Conservation (phyloP, 129 eudicot genomes). For the Artemisia argyi region DNA sequence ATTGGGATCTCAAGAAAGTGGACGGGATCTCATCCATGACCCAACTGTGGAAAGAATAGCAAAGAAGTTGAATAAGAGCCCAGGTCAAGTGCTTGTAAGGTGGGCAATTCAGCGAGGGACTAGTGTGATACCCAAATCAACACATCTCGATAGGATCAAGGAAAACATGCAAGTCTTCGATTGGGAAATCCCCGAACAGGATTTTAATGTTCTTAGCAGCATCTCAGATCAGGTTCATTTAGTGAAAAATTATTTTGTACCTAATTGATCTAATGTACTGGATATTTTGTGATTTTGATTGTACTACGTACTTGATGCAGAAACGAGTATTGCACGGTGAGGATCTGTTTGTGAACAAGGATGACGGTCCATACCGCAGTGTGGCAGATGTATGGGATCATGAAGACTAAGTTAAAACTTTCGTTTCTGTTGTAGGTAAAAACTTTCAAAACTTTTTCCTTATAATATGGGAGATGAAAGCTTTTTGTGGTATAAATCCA, state of each 20-base stretch:
- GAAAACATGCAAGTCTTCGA: slow-evolving; percentile 59
- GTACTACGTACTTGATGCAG: slow-evolving; percentile 22
- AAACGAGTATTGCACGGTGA: slow-evolving; percentile 68
- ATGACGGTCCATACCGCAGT: slow-evolving; percentile 47
- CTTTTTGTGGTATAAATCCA: not conserved
- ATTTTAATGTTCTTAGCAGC: slow-evolving; percentile 53
- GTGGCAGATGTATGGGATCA: slow-evolving; percentile 66
- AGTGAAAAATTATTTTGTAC: not conserved
- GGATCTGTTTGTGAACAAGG: slow-evolving; percentile 60
- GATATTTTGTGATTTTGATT: not conserved
- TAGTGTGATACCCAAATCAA: slow-evolving; percentile 69
- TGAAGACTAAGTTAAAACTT: slow-evolving; percentile 41
- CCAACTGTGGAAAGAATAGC: slow-evolving; percentile 61
- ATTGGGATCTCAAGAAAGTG: slow-evolving; percentile 59
- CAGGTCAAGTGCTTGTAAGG: slow-evolving; percentile 74
- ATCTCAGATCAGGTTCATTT: slow-evolving; percentile 46
- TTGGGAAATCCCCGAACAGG: slow-evolving; percentile 62
- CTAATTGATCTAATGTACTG: not conserved
- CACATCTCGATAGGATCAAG: slow-evolving; percentile 53
- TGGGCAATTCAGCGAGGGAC: slow-evolving; percentile 88
- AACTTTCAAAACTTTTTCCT: not conserved
- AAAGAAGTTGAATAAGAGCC: slow-evolving; percentile 58
- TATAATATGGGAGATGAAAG: not conserved
- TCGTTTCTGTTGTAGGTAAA: not conserved
- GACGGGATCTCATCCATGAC: slow-evolving; percentile 62